phyloP scores from a whole-genome alignment of 176 grass and related monocot genomes.

The Echinochloa phyllopogon region DNA sequence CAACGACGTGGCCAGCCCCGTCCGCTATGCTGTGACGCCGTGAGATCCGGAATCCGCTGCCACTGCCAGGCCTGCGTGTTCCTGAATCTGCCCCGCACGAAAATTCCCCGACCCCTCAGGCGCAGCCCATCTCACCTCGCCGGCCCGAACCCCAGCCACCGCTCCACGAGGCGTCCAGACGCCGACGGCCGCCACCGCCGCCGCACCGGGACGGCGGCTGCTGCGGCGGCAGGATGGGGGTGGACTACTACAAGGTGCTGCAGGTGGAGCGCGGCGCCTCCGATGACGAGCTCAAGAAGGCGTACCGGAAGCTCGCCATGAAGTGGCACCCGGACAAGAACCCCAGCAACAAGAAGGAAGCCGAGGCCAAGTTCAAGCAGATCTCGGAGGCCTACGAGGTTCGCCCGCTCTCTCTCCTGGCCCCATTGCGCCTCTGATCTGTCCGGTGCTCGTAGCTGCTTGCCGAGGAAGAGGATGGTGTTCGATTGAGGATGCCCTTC shows the following conservation, averaged over 20 bases:
- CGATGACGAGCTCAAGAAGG: constrained; percentile 80
- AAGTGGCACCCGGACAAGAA: constrained; percentile 91
- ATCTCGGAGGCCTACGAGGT: constrained; percentile 90
- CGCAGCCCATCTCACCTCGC: background rate
- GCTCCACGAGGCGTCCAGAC: background rate
- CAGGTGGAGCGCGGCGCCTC: constrained; percentile 56
- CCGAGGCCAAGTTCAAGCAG: constrained; percentile 89
- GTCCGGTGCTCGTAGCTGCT: background rate
- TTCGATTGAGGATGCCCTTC: background rate
- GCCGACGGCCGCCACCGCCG: background rate
- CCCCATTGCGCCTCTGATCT: constrained; percentile 31
- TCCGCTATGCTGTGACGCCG: background rate
- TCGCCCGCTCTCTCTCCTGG: background rate
- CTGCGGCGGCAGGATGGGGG: constrained; percentile 50
- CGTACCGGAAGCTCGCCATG: constrained; percentile 84
- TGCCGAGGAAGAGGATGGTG: background rate
- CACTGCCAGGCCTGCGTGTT: background rate
- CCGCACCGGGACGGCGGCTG: background rate
- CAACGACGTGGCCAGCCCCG: background rate
- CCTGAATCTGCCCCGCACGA: background rate
- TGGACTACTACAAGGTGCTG: constrained; percentile 80
- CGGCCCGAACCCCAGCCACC: background rate
- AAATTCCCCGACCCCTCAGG: background rate
- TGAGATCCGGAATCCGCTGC: background rate
- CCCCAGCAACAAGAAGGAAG: constrained; percentile 71